Conservation (phyloP, 495 filamentous ascomycete species). For the Eremomyces bilateralis region DNA sequence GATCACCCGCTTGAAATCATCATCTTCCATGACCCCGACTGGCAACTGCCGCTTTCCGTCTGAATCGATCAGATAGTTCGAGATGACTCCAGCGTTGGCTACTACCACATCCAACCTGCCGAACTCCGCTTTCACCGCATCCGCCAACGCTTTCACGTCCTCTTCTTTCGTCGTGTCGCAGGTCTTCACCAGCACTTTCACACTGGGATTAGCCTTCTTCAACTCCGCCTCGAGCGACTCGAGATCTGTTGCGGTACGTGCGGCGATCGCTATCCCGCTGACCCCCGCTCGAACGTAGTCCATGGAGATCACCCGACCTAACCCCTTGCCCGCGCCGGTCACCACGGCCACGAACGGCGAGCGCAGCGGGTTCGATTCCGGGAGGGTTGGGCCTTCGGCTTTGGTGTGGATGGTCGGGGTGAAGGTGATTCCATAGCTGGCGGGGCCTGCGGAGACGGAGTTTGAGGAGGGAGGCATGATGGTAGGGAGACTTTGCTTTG, state of each 20-base stretch:
- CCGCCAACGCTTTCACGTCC: slow-evolving; percentile 4
- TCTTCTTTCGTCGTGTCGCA: slow-evolving; percentile 8
- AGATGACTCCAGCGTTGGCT: slow-evolving; percentile 10
- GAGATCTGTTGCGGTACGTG: slow-evolving; percentile 6
- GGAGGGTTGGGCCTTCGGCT: slow-evolving; percentile 6
- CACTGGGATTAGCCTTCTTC: slow-evolving; percentile 2
- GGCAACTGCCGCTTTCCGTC: slow-evolving; percentile 7
- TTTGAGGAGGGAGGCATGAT: no score
- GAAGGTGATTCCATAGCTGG: slow-evolving; percentile 7
- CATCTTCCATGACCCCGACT: slow-evolving; percentile 8
- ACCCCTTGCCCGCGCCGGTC: slow-evolving; percentile 9
- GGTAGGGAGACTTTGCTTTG: no score
- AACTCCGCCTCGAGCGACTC: slow-evolving; percentile 1
- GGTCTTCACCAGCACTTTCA: slow-evolving; percentile 5
- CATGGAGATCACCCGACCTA: slow-evolving; percentile 8
- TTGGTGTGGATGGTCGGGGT: slow-evolving; percentile 8
- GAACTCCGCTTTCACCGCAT: slow-evolving; percentile 5
- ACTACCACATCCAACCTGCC: slow-evolving; percentile 7
- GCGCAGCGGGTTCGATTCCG: slow-evolving; percentile 3
- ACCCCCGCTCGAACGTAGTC: slow-evolving; percentile 9
- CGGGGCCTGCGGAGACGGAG: slow-evolving; percentile 6
- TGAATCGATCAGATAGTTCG: slow-evolving; percentile 6
- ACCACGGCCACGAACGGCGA: slow-evolving; percentile 5
- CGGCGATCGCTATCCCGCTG: slow-evolving; percentile 5
- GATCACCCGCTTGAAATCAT: slow-evolving; percentile 11